These are phyloP conservation scores for Alternaria metachromatica DNA, from an alignment of 2,329 filamentous ascomycete species.

Conservation along the genomic window DNA sequence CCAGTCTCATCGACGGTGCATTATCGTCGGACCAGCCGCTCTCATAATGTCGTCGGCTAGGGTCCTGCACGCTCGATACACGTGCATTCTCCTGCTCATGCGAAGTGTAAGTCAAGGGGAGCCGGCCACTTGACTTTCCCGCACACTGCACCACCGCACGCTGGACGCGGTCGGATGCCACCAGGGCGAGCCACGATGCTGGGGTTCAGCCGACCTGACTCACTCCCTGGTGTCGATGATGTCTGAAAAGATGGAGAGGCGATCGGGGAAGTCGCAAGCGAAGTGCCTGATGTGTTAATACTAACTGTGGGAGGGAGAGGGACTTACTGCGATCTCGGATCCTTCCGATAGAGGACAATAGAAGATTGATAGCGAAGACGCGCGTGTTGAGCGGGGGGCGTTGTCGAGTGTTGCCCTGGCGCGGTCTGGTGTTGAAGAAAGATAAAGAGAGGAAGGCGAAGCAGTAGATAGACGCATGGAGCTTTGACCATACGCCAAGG, in stretches of 20 bases:
- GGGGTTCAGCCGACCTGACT: neutral
- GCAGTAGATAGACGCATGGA: neutral
- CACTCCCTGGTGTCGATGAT: neutral
- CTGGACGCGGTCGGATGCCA: neutral
- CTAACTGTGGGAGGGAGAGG: neutral
- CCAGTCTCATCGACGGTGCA: neutral
- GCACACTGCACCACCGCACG: neutral
- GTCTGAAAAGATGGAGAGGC: neutral
- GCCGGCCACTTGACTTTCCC: neutral
- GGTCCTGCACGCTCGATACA: neutral
- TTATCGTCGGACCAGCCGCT: neutral
- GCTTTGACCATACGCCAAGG: neutral
- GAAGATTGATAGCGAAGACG: neutral
- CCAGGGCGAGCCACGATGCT: neutral
- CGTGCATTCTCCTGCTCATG: neutral
- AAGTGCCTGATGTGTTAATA: neutral
- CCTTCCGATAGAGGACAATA: neutral
- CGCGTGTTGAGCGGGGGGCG: neutral
- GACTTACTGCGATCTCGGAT: neutral
- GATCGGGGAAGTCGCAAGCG: neutral
- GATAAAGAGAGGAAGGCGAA: neutral
- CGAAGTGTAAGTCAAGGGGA: neutral
- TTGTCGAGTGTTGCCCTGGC: neutral
- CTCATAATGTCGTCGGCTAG: neutral
- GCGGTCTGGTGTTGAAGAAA: neutral